These are phyloP conservation scores for Rhodomyrtus psidioides DNA, from an alignment of 441 rosid genomes.

Conservation along the genomic window DNA sequence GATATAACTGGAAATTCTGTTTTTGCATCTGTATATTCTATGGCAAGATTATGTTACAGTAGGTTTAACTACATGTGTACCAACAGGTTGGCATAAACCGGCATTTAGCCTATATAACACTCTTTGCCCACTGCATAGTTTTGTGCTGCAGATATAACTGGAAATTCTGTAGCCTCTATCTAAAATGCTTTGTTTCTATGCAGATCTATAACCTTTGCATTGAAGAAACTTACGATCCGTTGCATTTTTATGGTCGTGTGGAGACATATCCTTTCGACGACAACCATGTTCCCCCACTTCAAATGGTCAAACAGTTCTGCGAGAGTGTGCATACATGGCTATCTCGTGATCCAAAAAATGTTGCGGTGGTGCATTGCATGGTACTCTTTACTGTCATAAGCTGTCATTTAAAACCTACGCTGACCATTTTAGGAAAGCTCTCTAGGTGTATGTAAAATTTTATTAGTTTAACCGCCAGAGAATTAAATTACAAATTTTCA, in stretches of 20 bases:
- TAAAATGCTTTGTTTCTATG: neutral
- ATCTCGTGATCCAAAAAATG: slow-evolving; percentile 51
- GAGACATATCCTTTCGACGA: slow-evolving; percentile 83
- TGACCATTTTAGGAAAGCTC: neutral
- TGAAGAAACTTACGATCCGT: slow-evolving; percentile 66
- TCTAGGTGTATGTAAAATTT: neutral
- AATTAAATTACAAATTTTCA: neutral
- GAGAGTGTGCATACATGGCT: slow-evolving; percentile 81
- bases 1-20: neutral
- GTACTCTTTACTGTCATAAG: slow-evolving; percentile 19
- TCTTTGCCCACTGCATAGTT: neutral
- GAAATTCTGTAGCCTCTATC: neutral
- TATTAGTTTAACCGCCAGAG: neutral
- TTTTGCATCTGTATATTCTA: too few relatives aligned
- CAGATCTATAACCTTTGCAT: slow-evolving; percentile 80
- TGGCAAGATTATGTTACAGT: too few relatives aligned
- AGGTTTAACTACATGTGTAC: neutral
- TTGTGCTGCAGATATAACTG: neutral
- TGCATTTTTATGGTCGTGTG: slow-evolving; percentile 69
- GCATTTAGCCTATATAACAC: neutral
- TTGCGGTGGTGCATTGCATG: slow-evolving; percentile 90
- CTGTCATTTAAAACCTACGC: neutral
- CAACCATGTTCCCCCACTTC: slow-evolving; percentile 81
- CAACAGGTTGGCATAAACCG: neutral
- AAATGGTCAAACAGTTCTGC: slow-evolving; percentile 68